A percentile compares a stretch with the other conserved stretches of the same genome.
Conservation (phyloP, 345 rosid genomes). For the Punica granatum region DNA sequence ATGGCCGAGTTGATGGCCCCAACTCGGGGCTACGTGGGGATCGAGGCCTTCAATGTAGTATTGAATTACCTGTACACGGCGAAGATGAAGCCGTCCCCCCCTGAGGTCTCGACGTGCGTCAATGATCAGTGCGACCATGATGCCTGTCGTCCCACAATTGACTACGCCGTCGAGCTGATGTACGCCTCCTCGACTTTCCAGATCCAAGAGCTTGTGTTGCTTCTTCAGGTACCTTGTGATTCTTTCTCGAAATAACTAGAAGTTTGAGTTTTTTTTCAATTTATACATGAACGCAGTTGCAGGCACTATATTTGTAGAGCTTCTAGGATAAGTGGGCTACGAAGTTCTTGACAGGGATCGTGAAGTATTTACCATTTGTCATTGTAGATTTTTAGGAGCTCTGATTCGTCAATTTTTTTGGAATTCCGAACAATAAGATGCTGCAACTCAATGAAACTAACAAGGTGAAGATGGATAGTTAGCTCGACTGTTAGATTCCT, state of each 20-base stretch:
- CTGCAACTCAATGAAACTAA: too few relatives aligned
- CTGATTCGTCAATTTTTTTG: too few relatives aligned
- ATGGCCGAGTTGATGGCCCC: slow-evolving; percentile 18
- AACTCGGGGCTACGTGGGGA: slow-evolving; percentile 27
- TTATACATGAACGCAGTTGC: not conserved
- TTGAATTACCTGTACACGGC: slow-evolving; percentile 39
- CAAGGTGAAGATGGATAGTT: too few relatives aligned
- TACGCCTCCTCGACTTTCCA: slow-evolving; percentile 35
- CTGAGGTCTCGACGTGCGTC: slow-evolving; percentile 39
- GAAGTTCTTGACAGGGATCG: too few relatives aligned
- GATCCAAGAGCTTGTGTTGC: slow-evolving; percentile 29
- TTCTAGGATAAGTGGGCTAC: too few relatives aligned
- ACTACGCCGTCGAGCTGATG: slow-evolving; percentile 36
- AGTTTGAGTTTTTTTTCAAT: not conserved
- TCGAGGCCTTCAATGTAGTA: slow-evolving; percentile 29
- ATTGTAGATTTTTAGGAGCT: too few relatives aligned
- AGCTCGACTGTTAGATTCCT: too few relatives aligned
- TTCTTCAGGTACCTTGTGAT: slow-evolving; percentile 30
- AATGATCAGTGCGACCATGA: slow-evolving; percentile 27
- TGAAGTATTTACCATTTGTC: too few relatives aligned
- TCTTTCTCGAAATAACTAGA: not conserved
- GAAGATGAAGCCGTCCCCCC: slow-evolving; percentile 22
- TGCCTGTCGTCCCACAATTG: slow-evolving; percentile 39
- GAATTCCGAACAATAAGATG: too few relatives aligned
- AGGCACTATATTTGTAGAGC: not conserved